phyloP scores from a whole-genome alignment of 768 basidiomycete species.

The Serendipita sp. region DNA sequence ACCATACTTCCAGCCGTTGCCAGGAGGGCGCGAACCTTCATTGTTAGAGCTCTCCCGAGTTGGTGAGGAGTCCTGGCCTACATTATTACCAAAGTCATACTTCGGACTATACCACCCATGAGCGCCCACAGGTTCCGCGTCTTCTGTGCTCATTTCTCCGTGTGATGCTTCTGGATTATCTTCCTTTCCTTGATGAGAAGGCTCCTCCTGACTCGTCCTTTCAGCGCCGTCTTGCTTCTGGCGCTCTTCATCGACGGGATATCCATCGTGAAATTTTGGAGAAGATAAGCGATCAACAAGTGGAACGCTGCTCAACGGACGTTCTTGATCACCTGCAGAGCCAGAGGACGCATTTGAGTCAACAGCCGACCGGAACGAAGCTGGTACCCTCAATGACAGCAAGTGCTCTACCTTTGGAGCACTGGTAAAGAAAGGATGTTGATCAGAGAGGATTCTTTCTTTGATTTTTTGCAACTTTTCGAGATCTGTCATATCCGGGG shows the following conservation, averaged over 20 bases:
- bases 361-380: background rate
- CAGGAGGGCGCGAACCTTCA: too few species aligned
- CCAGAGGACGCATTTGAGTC: background rate
- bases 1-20: too few species aligned
- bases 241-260: background rate
- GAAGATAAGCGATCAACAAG: constrained; percentile 3
- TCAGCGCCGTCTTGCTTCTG: background rate
- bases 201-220: too few species aligned
- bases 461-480: constrained; percentile 65
- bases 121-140: too few species aligned
- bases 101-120: too few species aligned
- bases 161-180: too few species aligned
- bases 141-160: too few species aligned
- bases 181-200: too few species aligned
- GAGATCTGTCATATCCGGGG: constrained; percentile 30
- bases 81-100: too few species aligned
- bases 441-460: constrained; percentile 48
- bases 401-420: background rate
- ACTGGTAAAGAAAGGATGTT: constrained; percentile 45
- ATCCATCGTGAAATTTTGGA: background rate
- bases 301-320: background rate
- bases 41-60: too few species aligned
- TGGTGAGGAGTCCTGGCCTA: too few species aligned
- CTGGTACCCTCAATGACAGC: background rate
- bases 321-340: background rate